These are phyloP conservation scores for Candida nonsorbophila DNA, from an alignment of 805 yeast genomes.

Conservation along the genomic window DNA sequence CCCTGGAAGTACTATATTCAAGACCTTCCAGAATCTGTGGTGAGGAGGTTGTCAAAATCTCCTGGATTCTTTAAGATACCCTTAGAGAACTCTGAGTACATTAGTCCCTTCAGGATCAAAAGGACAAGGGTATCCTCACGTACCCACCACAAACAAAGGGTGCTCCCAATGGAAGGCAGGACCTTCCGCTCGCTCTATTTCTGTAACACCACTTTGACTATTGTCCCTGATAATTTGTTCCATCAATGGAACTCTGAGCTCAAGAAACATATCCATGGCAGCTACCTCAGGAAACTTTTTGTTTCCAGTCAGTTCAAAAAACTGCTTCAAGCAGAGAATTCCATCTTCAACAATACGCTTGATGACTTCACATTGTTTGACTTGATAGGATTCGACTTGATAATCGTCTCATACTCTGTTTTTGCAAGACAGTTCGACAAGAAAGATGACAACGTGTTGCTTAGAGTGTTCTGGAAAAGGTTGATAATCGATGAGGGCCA, in stretches of 20 bases:
- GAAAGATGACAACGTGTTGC: constrained; percentile 27
- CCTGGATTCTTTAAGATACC: constrained; percentile 45
- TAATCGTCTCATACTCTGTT: constrained; percentile 44
- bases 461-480: constrained; percentile 57
- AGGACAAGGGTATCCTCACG: constrained; percentile 13
- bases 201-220: constrained; percentile 51
- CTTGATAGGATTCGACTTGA: constrained; percentile 45
- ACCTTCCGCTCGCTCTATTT: constrained; percentile 30
- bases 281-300: constrained; percentile 28
- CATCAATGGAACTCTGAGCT: constrained; percentile 63
- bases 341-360: constrained; percentile 13
- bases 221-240: constrained; percentile 62
- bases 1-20: constrained; percentile 51
- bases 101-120: constrained; percentile 13
- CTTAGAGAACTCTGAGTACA: constrained; percentile 13
- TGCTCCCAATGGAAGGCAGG: constrained; percentile 12
- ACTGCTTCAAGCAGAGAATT: constrained; percentile 7
- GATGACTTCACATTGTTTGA: constrained; percentile 24
- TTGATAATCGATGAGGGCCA: constrained; percentile 76
- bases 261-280: constrained; percentile 44
- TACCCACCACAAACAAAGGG: constrained; percentile 6
- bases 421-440: constrained; percentile 38
- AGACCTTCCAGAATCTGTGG: constrained; percentile 41
- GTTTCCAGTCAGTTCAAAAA: constrained; percentile 27
- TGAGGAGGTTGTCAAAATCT: constrained; percentile 21